These are phyloP conservation scores for Cyclanthera cordifolia DNA, from an alignment of 306 rosid species.

Conservation along the genomic window DNA sequence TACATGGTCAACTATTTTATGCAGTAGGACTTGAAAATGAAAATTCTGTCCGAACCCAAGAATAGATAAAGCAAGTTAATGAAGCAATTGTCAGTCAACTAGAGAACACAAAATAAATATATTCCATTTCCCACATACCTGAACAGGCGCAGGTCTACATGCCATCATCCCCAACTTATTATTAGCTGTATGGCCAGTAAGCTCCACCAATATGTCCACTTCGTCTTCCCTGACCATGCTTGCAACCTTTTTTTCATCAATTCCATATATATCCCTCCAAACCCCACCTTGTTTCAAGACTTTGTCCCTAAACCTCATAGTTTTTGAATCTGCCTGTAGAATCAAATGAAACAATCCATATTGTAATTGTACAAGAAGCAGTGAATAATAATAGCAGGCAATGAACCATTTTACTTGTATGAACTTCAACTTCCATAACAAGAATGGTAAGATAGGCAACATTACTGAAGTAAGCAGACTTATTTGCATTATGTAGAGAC, in stretches of 20 bases:
- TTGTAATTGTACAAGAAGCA: not conserved
- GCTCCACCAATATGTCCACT: conserved; percentile 90
- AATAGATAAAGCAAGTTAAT: not conserved
- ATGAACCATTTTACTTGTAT: not conserved
- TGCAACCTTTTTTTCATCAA: conserved; percentile 92
- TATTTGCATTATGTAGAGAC: not conserved
- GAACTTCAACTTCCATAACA: conserved; percentile 1
- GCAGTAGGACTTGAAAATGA: not conserved
- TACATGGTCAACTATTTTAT: not conserved
- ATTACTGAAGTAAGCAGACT: not conserved
- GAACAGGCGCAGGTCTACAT: conserved; percentile 89
- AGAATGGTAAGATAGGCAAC: not conserved
- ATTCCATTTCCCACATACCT: conserved; percentile 41
- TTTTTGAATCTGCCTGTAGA: conserved; percentile 87
- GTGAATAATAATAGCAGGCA: not conserved
- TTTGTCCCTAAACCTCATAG: conserved; percentile 73
- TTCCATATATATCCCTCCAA: conserved; percentile 88
- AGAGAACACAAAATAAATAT: conserved; percentile 6
- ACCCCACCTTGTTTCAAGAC: conserved; percentile 75
- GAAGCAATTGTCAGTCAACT: not conserved
- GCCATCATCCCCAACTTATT: conserved; percentile 98
- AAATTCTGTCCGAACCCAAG: not conserved
- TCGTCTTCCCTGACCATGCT: conserved; percentile 79
- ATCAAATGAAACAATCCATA: conserved; percentile 19
- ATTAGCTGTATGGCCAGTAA: conserved; percentile 97